Evolutionary conservation across 2,329 filamentous ascomycete genomes (phyloP).

Genomic region (Balansia obtecta): DNA sequence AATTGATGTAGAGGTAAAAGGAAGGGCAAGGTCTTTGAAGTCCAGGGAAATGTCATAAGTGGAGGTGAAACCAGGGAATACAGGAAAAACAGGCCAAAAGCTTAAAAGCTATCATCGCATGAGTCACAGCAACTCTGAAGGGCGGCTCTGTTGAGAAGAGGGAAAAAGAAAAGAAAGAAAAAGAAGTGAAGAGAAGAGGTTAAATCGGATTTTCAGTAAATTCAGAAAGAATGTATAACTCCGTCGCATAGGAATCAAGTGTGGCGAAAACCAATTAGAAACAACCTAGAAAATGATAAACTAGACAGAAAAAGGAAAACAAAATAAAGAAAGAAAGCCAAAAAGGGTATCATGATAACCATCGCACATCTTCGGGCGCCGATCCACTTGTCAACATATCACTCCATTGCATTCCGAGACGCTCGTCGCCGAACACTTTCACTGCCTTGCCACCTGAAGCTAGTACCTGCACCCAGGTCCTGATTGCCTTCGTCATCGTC

Average conservation of each 20-base stretch:
- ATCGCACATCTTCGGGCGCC: background rate
- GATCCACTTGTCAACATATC: conserved; percentile 1
- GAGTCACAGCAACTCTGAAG: no score
- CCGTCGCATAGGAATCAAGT: background rate
- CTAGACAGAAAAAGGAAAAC: background rate
- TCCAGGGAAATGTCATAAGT: no score
- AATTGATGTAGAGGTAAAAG: no score
- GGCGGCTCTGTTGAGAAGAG: no score
- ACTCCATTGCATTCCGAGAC: conserved; percentile 14
- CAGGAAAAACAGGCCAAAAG: no score
- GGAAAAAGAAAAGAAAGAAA: no score
- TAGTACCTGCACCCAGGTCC: conserved; percentile 43
- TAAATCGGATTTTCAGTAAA: no score
- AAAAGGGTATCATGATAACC: conserved; percentile 4
- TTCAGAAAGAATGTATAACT: background rate
- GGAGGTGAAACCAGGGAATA: no score
- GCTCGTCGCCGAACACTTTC: conserved; percentile 19
- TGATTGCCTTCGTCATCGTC: conserved; percentile 22
- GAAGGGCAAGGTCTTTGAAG: no score
- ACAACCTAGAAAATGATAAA: background rate
- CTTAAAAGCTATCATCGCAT: no score
- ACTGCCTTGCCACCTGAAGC: conserved; percentile 29
- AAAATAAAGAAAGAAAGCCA: no score
- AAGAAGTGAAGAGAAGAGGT: no score
- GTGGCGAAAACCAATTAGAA: background rate